Conservation (phyloP, 1,284 basidiomycete genomes). For the Moniliella sp. region DNA sequence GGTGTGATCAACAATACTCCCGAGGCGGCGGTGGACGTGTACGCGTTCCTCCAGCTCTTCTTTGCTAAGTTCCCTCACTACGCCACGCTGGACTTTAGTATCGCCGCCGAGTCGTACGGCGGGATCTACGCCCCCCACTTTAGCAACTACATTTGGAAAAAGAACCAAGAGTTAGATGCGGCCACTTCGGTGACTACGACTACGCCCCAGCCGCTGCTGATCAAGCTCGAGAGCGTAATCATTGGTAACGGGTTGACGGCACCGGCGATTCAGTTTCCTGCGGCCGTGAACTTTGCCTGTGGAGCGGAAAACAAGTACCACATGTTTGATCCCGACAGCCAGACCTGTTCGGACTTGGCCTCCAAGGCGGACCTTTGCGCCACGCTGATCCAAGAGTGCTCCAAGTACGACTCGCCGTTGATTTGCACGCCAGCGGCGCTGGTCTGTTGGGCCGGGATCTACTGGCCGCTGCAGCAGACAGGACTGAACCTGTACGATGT, state of each 20-base stretch:
- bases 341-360: conserved; percentile 45
- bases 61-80: conserved; percentile 38
- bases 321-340: conserved; percentile 48
- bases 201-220: conserved; percentile 10
- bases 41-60: conserved; percentile 73
- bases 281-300: conserved; percentile 58
- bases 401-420: conserved; percentile 25
- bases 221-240: conserved; percentile 26
- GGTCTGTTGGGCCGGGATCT: conserved; percentile 38
- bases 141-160: conserved; percentile 20
- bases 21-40: conserved; percentile 62
- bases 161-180: conserved; percentile 14
- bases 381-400: conserved; percentile 37
- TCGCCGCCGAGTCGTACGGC: conserved; percentile 44
- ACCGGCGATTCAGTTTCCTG: conserved; percentile 33
- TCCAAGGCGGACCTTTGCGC: conserved; percentile 52
- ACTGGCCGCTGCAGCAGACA: conserved; percentile 39
- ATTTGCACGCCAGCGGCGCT: conserved; percentile 42
- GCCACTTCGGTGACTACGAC: not conserved
- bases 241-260: conserved; percentile 30
- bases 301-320: conserved; percentile 39
- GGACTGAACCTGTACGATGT: conserved; percentile 53
- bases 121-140: conserved; percentile 38
- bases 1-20: conserved; percentile 51
- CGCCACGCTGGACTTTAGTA: conserved; percentile 24